Conservation (phyloP, 192 early-diverging fungal genomes). For the Linnemannia elongata region DNA sequence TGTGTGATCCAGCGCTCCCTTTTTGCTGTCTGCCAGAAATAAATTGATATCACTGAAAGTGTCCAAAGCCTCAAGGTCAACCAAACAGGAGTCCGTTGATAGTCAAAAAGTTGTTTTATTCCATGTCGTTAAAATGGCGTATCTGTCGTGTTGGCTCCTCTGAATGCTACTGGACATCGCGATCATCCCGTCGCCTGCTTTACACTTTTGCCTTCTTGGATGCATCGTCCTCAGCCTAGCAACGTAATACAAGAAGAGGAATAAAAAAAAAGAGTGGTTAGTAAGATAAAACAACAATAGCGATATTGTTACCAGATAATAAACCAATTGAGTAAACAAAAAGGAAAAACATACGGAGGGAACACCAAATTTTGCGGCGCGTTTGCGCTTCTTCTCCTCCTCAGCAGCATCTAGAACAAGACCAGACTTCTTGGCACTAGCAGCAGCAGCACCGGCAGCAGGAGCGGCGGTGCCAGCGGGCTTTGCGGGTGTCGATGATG, state of each 20-base stretch:
- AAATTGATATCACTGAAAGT: too few relatives aligned
- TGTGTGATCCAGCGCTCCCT: too few relatives aligned
- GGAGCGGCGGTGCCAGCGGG: not conserved
- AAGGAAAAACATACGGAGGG: constrained; percentile 3
- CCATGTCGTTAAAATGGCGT: not conserved
- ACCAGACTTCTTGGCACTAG: not conserved
- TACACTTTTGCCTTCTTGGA: constrained; percentile 35
- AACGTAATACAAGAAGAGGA: not conserved
- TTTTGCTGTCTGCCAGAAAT: too few relatives aligned
- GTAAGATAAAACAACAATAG: not conserved
- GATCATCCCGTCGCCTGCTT: not conserved
- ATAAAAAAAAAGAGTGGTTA: not conserved
- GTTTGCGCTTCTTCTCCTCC: constrained; percentile 78
- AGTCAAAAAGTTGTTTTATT: not conserved
- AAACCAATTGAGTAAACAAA: not conserved
- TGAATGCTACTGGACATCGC: not conserved
- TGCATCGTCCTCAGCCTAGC: constrained; percentile 14
- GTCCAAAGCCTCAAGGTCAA: too few relatives aligned
- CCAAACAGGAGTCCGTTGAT: not conserved
- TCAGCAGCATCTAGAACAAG: constrained; percentile 55
- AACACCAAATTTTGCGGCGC: constrained; percentile 69
- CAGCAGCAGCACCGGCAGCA: not conserved
- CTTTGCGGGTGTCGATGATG: not conserved
- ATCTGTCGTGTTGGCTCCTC: not conserved
- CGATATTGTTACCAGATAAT: not conserved